Percentiles rank a stretch among this genome's conserved stretches.
These are phyloP conservation scores for Gossypium davidsonii DNA, from an alignment of 441 rosid species.

Conservation along the genomic window DNA sequence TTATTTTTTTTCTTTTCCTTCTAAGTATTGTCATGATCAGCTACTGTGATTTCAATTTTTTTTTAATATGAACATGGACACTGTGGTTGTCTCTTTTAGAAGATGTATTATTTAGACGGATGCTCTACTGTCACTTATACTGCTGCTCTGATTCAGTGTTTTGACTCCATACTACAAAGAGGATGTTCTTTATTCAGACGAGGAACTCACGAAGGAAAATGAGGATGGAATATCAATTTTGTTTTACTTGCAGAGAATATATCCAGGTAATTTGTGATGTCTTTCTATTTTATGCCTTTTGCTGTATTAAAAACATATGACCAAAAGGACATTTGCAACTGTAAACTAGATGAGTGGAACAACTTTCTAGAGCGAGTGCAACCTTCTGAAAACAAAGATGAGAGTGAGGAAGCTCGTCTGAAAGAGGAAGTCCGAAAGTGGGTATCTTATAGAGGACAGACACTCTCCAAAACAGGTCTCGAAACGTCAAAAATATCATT, in stretches of 20 bases:
- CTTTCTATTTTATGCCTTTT: constrained; percentile 11
- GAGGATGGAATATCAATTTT: constrained; percentile 86
- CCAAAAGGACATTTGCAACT: constrained; percentile 22
- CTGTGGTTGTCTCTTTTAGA: neutral
- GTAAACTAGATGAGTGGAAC: constrained; percentile 78
- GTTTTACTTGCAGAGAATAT: constrained; percentile 86
- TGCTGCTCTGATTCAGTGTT: constrained; percentile 48
- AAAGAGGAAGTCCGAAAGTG: constrained; percentile 54
- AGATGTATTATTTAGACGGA: neutral
- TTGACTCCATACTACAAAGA: constrained; percentile 94
- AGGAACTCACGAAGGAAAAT: constrained; percentile 74
- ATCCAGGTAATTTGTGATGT: constrained; percentile 61
- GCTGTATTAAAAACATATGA: neutral
- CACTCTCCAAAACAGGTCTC: constrained; percentile 92
- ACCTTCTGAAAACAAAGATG: constrained; percentile 18
- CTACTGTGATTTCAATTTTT: constrained; percentile 8
- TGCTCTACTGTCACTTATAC: constrained; percentile 8
- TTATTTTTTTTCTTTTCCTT: constrained; percentile 14
- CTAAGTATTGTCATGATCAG: neutral
- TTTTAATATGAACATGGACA: neutral
- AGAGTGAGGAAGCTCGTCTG: neutral
- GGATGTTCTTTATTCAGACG: constrained; percentile 85
- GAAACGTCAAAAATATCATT: neutral
- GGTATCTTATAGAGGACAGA: constrained; percentile 95
- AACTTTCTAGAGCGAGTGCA: constrained; percentile 55